Percentiles rank a stretch among this genome's conserved stretches.
phyloP scores from a whole-genome alignment of 2,329 filamentous ascomycete species.

The Tolypocladium amazonense region DNA sequence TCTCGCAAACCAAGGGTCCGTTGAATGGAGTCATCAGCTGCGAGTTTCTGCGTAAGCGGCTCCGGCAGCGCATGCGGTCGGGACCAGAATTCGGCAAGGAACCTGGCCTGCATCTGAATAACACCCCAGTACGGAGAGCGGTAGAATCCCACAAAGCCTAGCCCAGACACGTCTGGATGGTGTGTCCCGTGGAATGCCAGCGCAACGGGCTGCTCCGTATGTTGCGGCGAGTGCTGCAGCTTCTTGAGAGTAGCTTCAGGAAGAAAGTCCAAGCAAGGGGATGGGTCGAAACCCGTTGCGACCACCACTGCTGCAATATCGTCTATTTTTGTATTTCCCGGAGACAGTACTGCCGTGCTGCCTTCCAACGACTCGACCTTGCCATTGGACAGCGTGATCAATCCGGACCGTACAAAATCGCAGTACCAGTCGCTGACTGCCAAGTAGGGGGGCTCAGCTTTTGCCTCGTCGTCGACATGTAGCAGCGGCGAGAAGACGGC shows the following conservation, averaged over 20 bases:
- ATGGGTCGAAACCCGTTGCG: constrained; percentile 65
- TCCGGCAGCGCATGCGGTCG: constrained; percentile 9
- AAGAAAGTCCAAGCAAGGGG: constrained; percentile 54
- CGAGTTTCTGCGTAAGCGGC: constrained; percentile 27
- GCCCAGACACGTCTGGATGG: constrained; percentile 46
- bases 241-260: constrained; percentile 40
- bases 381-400: constrained; percentile 42
- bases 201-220: constrained; percentile 49
- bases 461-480: constrained; percentile 27
- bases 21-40: constrained; percentile 31
- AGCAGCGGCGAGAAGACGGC: constrained; percentile 33
- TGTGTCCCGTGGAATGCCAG: constrained; percentile 58
- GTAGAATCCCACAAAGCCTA: constrained; percentile 79
- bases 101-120: constrained; percentile 75
- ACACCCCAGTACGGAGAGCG: constrained; percentile 77
- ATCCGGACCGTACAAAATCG: constrained; percentile 60
- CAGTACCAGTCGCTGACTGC: constrained; percentile 62
- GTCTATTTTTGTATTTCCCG: constrained; percentile 25
- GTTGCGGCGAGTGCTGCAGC: constrained; percentile 45
- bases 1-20: constrained; percentile 39
- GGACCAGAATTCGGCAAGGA: constrained; percentile 53
- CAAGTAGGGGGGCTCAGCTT: constrained; percentile 49
- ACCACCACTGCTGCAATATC: constrained; percentile 58
- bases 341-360: constrained; percentile 22
- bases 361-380: constrained; percentile 25